Evolutionary conservation across 768 basidiomycete genomes (phyloP), one percentile per base, ranked within the genome.

Genomic region (Hebeloma cylindrosporum): DNA sequence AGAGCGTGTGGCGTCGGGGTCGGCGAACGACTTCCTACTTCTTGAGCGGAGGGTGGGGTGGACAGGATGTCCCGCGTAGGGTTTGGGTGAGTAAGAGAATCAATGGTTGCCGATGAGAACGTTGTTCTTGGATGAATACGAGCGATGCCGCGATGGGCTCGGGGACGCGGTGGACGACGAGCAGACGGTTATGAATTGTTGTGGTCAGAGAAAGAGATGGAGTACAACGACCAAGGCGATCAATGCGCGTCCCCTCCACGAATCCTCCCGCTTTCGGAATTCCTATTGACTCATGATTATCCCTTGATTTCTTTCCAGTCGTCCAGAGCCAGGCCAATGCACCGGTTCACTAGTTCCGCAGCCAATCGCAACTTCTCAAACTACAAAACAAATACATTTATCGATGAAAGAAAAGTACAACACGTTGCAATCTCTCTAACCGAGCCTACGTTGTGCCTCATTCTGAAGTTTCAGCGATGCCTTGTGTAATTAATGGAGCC

Each of bases 11-110:
- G 64, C 50, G 56, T 52, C 37, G 54, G 40, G 36, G 55, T 45
- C 42, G 51, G 48, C 40, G 51, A 47, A 37, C 37, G 53, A 43
- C 47, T 37, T 27, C 51, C 50, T 45, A 50, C 50, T 68, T 72
- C 77, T 73, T 77, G 73, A 62, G 74, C 71, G 57, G 65, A 67
- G 59, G 71, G 62, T 58, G 66, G 60, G 61, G 60, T 63, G 64
- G 67, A 67, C 67, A 64, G 65, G 59, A 63, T 63, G 70, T 80
- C 79, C 83, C 78, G 75, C 64, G 76, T 61, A 67, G 72, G 65
- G 71, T 66, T 69, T 67, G 74, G 68, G 62, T 72, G 67, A 60
- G 75, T 77, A 70, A 72, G 64, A 70, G 83, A 72, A 82, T 83
- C 82, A 85, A 87, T 87, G 73, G 74, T 75, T 66, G 59, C 66